These are phyloP conservation scores for Didymella keratinophila DNA, from an alignment of 2,329 filamentous ascomycete genomes.

Conservation along the genomic window DNA sequence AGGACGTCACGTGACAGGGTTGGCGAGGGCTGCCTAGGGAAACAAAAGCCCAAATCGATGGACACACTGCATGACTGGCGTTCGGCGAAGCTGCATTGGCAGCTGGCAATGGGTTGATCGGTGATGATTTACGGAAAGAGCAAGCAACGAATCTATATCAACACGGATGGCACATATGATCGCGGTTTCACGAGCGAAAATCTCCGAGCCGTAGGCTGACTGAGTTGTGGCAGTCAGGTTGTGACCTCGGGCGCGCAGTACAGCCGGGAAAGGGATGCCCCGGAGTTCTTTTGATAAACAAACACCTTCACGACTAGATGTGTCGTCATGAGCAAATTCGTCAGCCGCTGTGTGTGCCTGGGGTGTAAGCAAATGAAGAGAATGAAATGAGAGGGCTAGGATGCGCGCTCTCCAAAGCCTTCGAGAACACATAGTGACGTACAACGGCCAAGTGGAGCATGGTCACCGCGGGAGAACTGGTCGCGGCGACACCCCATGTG, in stretches of 20 bases:
- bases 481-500: slow-evolving; percentile 17
- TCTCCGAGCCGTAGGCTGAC: slow-evolving; percentile 13
- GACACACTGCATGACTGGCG: slow-evolving; percentile 43
- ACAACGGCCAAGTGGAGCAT: slow-evolving; percentile 10
- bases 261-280: slow-evolving; percentile 13
- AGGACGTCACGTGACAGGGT: slow-evolving; percentile 14
- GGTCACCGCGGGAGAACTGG: slow-evolving; percentile 9
- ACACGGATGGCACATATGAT: slow-evolving; percentile 8
- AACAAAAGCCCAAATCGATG: neutral
- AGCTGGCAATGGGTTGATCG: slow-evolving; percentile 16
- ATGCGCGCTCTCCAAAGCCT: slow-evolving; percentile 6
- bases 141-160: slow-evolving; percentile 10
- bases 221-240: slow-evolving; percentile 1
- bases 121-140: slow-evolving; percentile 2
- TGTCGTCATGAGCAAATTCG: slow-evolving; percentile 19
- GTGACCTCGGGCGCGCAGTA: neutral
- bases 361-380: neutral
- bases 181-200: slow-evolving; percentile 6
- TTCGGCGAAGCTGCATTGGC: slow-evolving; percentile 38
- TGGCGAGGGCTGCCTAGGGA: neutral
- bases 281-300: neutral
- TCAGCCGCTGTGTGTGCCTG: slow-evolving; percentile 6
- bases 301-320: slow-evolving; percentile 4
- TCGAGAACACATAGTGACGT: slow-evolving; percentile 19
- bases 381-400: slow-evolving; percentile 17